A percentile compares a stretch with the other conserved stretches of the same genome.
Conservation (phyloP, 805 yeast genomes). For the Lipomyces kockii region DNA sequence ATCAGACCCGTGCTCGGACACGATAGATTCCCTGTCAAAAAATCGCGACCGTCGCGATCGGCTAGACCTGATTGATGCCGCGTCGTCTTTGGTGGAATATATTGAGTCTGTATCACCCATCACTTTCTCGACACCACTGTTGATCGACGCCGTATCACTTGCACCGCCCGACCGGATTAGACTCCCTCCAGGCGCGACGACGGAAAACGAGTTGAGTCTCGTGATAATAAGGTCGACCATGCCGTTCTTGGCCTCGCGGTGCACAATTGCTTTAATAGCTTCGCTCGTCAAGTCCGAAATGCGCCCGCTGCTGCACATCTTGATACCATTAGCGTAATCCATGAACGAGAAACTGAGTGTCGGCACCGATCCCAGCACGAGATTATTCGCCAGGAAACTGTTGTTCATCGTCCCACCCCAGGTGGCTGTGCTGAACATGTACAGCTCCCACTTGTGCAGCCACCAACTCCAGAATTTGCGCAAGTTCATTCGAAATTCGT, state of each 20-base stretch:
- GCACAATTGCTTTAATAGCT: slow-evolving; percentile 30
- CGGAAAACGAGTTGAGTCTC: slow-evolving; percentile 28
- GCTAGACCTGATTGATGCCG: slow-evolving; percentile 28
- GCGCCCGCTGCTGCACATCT: slow-evolving; percentile 21
- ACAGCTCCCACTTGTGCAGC: slow-evolving; percentile 37
- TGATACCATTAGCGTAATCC: slow-evolving; percentile 33
- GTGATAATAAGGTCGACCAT: slow-evolving; percentile 33
- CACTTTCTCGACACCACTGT: slow-evolving; percentile 11
- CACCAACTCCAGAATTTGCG: slow-evolving; percentile 37
- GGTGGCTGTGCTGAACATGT: slow-evolving; percentile 23
- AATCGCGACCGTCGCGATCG: slow-evolving; percentile 30
- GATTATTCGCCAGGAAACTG: slow-evolving; percentile 23
- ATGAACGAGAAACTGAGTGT: slow-evolving; percentile 34
- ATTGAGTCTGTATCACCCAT: slow-evolving; percentile 26
- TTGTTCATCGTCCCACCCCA: slow-evolving; percentile 32
- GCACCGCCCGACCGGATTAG: slow-evolving; percentile 2
- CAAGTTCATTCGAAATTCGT: slow-evolving; percentile 21
- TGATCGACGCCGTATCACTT: neutral
- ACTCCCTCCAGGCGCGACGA: slow-evolving; percentile 31
- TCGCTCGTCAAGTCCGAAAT: slow-evolving; percentile 30
- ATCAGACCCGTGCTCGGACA: slow-evolving; percentile 20
- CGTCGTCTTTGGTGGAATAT: slow-evolving; percentile 28
- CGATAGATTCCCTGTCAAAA: slow-evolving; percentile 21
- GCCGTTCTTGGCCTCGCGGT: slow-evolving; percentile 33
- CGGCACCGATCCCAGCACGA: slow-evolving; percentile 29